Evolutionary conservation across 257 asterid species (phyloP).

Genomic region (Solanum dulcamara): DNA sequence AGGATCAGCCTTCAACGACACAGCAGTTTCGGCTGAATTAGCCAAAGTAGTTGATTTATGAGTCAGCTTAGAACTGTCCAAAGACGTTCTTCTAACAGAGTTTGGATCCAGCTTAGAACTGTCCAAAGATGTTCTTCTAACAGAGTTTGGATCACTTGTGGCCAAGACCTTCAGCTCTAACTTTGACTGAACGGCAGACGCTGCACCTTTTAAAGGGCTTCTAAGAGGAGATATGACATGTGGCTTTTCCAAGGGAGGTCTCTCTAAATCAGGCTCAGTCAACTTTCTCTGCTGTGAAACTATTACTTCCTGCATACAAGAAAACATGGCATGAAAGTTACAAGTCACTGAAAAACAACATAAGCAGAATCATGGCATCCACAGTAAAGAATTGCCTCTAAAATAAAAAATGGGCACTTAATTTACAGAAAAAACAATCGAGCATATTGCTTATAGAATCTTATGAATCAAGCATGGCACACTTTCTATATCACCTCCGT

Average conservation of each 20-base stretch:
- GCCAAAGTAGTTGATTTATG: conserved; percentile 13
- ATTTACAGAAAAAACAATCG: background rate
- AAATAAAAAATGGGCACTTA: background rate
- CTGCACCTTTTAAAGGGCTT: conserved; percentile 34
- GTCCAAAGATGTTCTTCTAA: conserved; percentile 28
- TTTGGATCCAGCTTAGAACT: conserved; percentile 30
- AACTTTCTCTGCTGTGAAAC: conserved; percentile 19
- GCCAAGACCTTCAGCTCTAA: conserved; percentile 24
- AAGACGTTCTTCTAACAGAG: conserved; percentile 23
- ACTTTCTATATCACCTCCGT: background rate
- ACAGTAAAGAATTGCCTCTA: background rate
- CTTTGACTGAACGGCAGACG: conserved; percentile 10
- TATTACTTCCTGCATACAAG: conserved; percentile 36
- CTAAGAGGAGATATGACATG: conserved; percentile 27
- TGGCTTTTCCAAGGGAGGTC: conserved; percentile 13
- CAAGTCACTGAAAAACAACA: background rate
- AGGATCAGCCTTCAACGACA: conserved; percentile 19
- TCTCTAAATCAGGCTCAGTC: conserved; percentile 15
- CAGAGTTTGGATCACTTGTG: conserved; percentile 13
- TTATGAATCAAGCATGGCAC: background rate
- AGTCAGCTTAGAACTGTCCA: conserved; percentile 30
- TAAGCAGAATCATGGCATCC: background rate
- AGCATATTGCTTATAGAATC: background rate
- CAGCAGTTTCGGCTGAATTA: conserved; percentile 26
- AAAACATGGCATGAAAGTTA: background rate